These are phyloP conservation scores for Puccinia horiana DNA, from an alignment of 1,284 basidiomycete species.

Conservation along the genomic window DNA sequence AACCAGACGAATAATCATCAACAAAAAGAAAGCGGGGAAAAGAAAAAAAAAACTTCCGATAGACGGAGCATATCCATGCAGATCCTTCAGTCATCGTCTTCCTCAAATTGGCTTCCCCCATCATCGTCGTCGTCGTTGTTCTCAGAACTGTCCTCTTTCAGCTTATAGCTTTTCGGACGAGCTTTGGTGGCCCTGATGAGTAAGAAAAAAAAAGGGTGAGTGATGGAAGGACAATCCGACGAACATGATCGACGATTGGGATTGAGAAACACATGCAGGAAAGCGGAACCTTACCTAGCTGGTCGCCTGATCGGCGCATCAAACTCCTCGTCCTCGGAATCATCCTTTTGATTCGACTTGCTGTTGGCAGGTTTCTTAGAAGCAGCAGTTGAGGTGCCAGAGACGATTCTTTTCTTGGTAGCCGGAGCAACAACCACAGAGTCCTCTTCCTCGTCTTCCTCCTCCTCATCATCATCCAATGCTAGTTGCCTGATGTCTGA, in stretches of 20 bases:
- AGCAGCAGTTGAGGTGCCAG: not conserved
- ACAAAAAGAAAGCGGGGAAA: too few species aligned
- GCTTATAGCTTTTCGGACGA: not conserved
- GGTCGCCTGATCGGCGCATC: not conserved
- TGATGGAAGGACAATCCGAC: not conserved
- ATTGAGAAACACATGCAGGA: not conserved
- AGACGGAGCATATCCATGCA: too few species aligned
- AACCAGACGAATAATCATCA: too few species aligned
- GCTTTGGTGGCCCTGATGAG: conserved; percentile 10
- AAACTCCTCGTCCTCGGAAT: not conserved
- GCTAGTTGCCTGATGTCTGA: not conserved
- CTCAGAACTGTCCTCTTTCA: conserved; percentile 1
- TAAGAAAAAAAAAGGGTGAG: not conserved
- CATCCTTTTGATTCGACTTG: not conserved
- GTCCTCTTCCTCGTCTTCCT: not conserved
- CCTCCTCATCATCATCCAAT: not conserved
- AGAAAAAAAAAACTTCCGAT: too few species aligned
- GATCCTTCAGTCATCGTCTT: conserved; percentile 5
- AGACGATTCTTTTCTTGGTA: not conserved
- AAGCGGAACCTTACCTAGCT: not conserved
- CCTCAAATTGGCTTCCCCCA: not conserved
- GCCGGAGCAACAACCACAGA: not conserved
- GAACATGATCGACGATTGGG: too few species aligned
- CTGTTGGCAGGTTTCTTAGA: not conserved
- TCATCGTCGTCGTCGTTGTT: conserved; percentile 8